Conservation (phyloP, 2,329 filamentous ascomycete species). For the Botrytis cinerea region DNA sequence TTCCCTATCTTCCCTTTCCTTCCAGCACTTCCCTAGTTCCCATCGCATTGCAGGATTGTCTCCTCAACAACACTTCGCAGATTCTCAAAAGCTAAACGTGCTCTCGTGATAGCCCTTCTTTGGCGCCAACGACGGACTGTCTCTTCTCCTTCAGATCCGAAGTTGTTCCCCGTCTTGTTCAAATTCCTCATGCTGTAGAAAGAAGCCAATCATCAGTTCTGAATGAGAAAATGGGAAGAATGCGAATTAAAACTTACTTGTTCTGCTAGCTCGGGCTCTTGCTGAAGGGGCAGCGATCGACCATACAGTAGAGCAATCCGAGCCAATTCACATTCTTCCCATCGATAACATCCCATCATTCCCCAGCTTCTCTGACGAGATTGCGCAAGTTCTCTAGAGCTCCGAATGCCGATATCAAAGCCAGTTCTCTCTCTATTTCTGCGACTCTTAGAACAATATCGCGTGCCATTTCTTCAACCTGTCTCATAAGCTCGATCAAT, state of each 20-base stretch:
- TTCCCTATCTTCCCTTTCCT: too few relatives aligned
- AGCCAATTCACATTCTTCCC: background rate
- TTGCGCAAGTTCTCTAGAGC: background rate
- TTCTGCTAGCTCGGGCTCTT: too few relatives aligned
- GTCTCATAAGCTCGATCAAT: background rate
- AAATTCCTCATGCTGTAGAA: background rate
- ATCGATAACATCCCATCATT: background rate
- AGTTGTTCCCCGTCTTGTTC: background rate
- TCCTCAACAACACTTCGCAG: background rate
- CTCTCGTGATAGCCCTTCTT: background rate
- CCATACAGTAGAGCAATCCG: background rate
- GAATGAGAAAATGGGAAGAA: background rate
- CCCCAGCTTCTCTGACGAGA: background rate
- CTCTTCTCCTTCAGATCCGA: background rate
- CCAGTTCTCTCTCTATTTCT: background rate
- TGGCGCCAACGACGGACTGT: background rate
- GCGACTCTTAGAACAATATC: background rate
- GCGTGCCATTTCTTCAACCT: background rate
- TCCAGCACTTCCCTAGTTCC: background rate
- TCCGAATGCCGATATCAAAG: background rate
- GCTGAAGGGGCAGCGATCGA: background rate
- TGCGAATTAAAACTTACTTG: background rate
- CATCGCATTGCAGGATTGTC: background rate
- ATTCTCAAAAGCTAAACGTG: background rate
- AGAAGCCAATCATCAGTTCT: background rate